Evolutionary conservation across 2,329 filamentous ascomycete genomes (phyloP), one percentile per base, ranked within the genome.

Genomic region (Colletotrichum horii): DNA sequence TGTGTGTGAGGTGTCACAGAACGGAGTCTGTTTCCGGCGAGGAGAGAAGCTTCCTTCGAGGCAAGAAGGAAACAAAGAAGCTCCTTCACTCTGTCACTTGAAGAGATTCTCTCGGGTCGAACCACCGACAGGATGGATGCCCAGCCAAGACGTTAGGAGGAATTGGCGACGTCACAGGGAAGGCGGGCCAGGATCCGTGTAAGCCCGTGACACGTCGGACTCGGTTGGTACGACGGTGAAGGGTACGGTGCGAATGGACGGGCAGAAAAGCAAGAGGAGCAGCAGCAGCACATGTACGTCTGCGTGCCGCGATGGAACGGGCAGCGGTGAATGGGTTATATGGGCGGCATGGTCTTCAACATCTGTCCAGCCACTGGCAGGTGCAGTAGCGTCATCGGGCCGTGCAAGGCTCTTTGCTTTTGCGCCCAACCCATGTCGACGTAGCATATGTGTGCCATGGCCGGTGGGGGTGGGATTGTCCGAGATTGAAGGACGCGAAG

Each of bases 341-440:
- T 76, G 74, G 71, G n/a, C n/a, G 43, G 22, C 34, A 60, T 56
- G 55, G 52, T 48, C 38, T 68, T 73, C 55, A 61, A 16, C 38
- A 55, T 16, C 28, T 16, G 28, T 75, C 71, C 74, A 76, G 74
- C 74, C 74, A 76, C 71, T 76, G 74, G 71, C 74, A 74, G 64
- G n/a, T 76, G 66, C 74, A 75, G 66, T 75, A 76, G 71, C 71
- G 71, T 76, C 74, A 75, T 76, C 74, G 60, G 71, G 71, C 70
- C 70, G 56, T 72, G 64, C 64, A 75, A 58, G 62, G 73, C 70
- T 26, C 48, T 62, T 61, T 32, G 58, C 28, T 19, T 64, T 65
- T 68, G 64, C 62, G 71, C 32, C 55, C 28, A 74, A 65, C 19
- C 65, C 64, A 52, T 38, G 66, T 62, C 58, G 32, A 62, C 28